Evolutionary conservation across 2,329 filamentous ascomycete species (phyloP), one percentile per base, ranked within the genome.

Genomic region (Grosmannia serpens): DNA sequence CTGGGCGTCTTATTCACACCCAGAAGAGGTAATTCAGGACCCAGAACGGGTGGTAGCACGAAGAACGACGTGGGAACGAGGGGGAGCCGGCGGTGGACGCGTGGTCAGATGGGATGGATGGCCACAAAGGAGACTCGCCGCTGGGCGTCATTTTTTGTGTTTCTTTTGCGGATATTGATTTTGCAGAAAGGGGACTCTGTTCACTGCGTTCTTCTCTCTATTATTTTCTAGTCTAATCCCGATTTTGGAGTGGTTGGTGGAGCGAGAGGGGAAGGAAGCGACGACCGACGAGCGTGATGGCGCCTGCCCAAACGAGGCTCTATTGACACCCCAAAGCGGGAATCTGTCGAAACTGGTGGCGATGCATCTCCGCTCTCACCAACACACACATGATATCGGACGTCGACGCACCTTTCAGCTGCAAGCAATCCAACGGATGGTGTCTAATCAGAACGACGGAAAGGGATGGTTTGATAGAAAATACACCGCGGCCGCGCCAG

Each of bases 301-400:
- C 54, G 41, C 54, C 33, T 46, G 41, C 41, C 54, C 10, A 35
- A 33, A 62, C 58, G 62, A 61, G 52, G 63, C 51, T 60, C 59
- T 64, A 64, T 64, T 64, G 53, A 64, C 3, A 63, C 59, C 63
- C 63, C 33, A 59, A 63, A 54, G 17, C 26, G 27, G 35, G 15
- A 44, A 27, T 51, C n/a, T 22, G 13, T 13, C 22, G 22, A 50
- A 35, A 26, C n/a, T n/a, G 6, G 17, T 50, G 41, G 38, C 13
- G 31, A 22, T 26, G 11, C 35, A 3, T n/a, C n/a, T n/a, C 33
- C 24, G 13, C 27, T 38, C 13, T 17, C 13, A 15, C 35, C 35
- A n/a, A n/a, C 13, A 38, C 20, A 44, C 15, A 6, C 41, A 44
- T 41, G 35, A 4, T 4, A 7, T 41, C 33, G 33, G 3, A 38